Evolutionary conservation across 176 grass and related monocot species (phyloP).

Genomic region (Microstegium vimineum): DNA sequence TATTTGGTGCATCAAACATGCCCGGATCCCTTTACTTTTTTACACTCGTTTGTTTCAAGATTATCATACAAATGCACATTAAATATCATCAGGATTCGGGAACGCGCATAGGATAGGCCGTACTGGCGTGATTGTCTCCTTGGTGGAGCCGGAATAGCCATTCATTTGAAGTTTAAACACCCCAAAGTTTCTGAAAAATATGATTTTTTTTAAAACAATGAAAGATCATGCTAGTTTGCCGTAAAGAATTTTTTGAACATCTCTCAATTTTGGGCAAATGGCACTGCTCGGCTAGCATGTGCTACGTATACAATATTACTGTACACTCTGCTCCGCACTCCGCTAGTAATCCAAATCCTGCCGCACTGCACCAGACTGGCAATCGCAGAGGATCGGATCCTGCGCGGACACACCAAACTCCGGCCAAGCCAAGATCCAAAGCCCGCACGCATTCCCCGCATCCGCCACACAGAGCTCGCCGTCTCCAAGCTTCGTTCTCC

Average conservation of each 20-base stretch:
- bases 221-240: background rate
- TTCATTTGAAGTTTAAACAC: too few relatives aligned
- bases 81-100: background rate
- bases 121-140: background rate
- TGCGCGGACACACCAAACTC: background rate
- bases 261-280: background rate
- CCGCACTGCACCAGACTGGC: background rate
- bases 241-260: background rate
- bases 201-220: background rate
- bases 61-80: background rate
- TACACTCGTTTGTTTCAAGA: background rate
- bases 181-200: background rate
- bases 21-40: too few relatives aligned
- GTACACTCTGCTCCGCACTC: background rate
- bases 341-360: background rate
- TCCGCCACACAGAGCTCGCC: background rate
- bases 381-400: conserved; percentile 21
- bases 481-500: background rate
- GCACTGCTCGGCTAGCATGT: background rate
- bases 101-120: background rate
- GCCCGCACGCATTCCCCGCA: background rate
- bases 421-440: conserved; percentile 21
- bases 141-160: too few relatives aligned
- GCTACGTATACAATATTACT: background rate
- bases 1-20: too few relatives aligned